phyloP scores from a whole-genome alignment of 75 land plant genomes.

The Sequoiadendron giganteum region DNA sequence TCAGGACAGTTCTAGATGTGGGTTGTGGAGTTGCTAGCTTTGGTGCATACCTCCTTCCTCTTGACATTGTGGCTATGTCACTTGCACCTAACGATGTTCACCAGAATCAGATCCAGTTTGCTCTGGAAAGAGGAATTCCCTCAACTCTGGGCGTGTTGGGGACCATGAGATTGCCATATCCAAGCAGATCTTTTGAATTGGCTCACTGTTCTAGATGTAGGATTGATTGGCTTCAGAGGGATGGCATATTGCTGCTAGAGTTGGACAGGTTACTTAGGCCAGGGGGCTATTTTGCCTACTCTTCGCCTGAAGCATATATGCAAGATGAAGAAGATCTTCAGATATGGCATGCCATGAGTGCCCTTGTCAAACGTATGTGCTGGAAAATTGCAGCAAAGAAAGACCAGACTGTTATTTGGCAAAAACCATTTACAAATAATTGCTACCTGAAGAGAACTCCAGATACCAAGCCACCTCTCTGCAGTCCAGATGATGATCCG shows the following conservation, averaged over 20 bases:
- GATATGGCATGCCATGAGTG: constrained; percentile 76
- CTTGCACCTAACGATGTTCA: constrained; percentile 90
- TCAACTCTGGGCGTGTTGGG: constrained; percentile 92
- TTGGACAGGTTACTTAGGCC: constrained; percentile 84
- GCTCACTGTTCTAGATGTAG: constrained; percentile 95
- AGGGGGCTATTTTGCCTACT: constrained; percentile 91
- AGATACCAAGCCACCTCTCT: constrained; percentile 69
- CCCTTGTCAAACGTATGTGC: constrained; percentile 76
- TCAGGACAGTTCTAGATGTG: constrained; percentile 82
- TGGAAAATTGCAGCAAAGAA: constrained; percentile 78
- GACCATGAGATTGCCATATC: constrained; percentile 79
- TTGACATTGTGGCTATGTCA: constrained; percentile 77
- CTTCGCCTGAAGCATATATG: constrained; percentile 90
- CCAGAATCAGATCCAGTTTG: constrained; percentile 88
- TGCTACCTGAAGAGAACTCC: constrained; percentile 66
- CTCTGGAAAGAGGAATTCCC: constrained; percentile 87
- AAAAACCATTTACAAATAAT: constrained; percentile 69
- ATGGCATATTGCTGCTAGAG: constrained; percentile 86
- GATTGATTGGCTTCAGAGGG: constrained; percentile 90
- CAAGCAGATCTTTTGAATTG: constrained; percentile 85
- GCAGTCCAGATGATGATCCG: constrained; percentile 62
- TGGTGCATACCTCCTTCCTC: constrained; percentile 80
- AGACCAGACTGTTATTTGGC: constrained; percentile 87
- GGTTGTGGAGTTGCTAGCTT: constrained; percentile 96
- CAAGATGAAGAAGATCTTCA: constrained; percentile 71